Evolutionary conservation across 768 basidiomycete genomes (phyloP).

Genomic region (Suillus americanus): DNA sequence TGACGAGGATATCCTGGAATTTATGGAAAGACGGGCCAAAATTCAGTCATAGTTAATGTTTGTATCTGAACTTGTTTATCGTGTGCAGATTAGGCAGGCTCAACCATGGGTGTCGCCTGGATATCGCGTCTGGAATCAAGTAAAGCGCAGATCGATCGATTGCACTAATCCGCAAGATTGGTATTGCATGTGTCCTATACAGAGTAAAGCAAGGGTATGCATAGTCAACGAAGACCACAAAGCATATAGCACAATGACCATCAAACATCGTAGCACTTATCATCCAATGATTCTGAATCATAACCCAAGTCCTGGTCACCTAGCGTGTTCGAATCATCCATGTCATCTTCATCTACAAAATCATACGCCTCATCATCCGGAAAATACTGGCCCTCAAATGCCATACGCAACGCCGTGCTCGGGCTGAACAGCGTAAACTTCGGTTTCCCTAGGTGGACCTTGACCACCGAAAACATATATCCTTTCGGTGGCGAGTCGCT

Average conservation of each 20-base stretch:
- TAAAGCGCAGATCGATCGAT: background rate
- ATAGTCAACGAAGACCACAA: background rate
- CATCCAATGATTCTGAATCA: background rate
- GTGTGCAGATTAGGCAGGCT: background rate
- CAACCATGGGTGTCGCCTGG: background rate
- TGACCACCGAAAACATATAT: background rate
- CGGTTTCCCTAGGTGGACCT: background rate
- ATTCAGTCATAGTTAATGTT: background rate
- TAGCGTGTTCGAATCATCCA: background rate
- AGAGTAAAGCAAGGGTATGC: background rate
- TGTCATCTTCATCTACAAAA: background rate
- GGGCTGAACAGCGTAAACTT: background rate
- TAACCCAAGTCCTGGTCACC: background rate
- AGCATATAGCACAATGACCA: background rate
- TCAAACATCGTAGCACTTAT: background rate
- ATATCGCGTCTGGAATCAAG: background rate
- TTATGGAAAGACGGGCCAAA: slow-evolving; percentile 5
- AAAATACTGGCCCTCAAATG: background rate
- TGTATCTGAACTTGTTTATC: background rate
- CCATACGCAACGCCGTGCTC: background rate
- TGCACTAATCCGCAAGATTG: background rate
- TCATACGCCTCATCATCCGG: background rate
- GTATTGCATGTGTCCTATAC: background rate
- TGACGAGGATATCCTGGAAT: slow-evolving; percentile 24
- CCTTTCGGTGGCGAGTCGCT: background rate